These are phyloP conservation scores for Claviceps pazoutovae DNA, from an alignment of 2,329 filamentous ascomycete genomes.

Conservation along the genomic window DNA sequence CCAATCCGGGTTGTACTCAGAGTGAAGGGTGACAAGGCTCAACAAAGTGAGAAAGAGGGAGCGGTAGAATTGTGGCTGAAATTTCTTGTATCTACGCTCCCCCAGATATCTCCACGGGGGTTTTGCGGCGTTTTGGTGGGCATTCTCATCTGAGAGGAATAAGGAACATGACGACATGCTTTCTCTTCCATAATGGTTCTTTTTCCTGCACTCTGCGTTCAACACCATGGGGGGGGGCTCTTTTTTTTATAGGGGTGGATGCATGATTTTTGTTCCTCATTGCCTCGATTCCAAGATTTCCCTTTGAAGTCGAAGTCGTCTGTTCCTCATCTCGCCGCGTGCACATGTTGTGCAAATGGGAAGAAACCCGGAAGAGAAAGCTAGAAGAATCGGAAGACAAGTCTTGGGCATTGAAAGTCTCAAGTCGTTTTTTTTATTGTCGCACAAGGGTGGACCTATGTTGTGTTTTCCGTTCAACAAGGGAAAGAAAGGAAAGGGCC, in stretches of 20 bases:
- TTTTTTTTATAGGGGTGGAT: background rate
- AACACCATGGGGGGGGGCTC: background rate
- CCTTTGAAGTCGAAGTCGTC: background rate
- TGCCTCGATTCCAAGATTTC: too few species aligned
- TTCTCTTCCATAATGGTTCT: background rate
- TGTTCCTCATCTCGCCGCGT: background rate
- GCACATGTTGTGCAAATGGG: background rate
- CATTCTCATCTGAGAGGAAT: slow-evolving; percentile 2
- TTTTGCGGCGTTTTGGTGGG: slow-evolving; percentile 6
- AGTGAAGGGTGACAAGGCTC: too few species aligned
- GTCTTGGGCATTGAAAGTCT: background rate
- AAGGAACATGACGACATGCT: background rate
- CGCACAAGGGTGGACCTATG: too few species aligned
- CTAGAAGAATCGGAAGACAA: background rate
- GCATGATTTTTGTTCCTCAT: background rate
- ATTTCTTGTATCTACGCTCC: background rate
- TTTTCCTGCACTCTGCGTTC: background rate
- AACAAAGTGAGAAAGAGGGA: too few species aligned
- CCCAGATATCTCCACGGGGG: background rate
- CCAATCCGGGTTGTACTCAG: too few species aligned
- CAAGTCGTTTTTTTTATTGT: background rate
- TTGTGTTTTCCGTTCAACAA: background rate
- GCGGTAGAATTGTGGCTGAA: too few species aligned
- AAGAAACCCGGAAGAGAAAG: background rate
- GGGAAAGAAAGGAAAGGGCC: background rate